Conservation (phyloP, 2,329 filamentous ascomycete species). For the Magnaporthales sp. region DNA sequence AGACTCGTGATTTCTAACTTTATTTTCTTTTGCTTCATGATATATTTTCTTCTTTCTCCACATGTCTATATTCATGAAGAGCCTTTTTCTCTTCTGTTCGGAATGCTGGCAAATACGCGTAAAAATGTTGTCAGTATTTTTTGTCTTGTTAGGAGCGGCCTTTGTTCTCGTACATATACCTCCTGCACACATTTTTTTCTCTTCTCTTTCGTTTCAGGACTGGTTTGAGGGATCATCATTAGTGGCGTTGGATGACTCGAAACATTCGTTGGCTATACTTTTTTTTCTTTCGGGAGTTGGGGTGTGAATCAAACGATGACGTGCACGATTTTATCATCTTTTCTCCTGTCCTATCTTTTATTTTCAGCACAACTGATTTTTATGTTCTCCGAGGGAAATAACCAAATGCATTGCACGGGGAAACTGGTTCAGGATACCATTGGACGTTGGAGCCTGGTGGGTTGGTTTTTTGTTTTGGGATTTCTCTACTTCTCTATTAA, state of each 20-base stretch:
- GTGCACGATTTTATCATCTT: not conserved
- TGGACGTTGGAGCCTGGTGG: not conserved
- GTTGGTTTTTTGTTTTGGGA: not conserved
- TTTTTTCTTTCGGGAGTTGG: not conserved
- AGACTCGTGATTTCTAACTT: constrained; percentile 25
- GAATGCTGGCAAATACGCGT: not conserved
- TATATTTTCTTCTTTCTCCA: not conserved
- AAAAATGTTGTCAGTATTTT: not conserved
- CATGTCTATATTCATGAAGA: not conserved
- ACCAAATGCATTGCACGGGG: not conserved
- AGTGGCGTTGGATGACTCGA: not conserved
- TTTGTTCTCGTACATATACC: not conserved
- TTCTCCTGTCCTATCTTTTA: not conserved
- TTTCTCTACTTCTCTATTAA: not conserved
- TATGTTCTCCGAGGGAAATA: not conserved
- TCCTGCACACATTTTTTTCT: not conserved
- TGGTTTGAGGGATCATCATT: not conserved
- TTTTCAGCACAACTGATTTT: not conserved
- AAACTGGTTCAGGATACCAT: not conserved
- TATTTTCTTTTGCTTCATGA: not conserved
- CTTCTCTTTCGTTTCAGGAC: not conserved
- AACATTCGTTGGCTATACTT: not conserved
- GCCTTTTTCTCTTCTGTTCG: not conserved
- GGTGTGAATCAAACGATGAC: not conserved
- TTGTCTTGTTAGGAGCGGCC: not conserved